Percentiles rank a stretch among this genome's conserved stretches.
These are phyloP conservation scores for Kwoniella shivajii DNA, from an alignment of 1,284 basidiomycete species.

Conservation along the genomic window DNA sequence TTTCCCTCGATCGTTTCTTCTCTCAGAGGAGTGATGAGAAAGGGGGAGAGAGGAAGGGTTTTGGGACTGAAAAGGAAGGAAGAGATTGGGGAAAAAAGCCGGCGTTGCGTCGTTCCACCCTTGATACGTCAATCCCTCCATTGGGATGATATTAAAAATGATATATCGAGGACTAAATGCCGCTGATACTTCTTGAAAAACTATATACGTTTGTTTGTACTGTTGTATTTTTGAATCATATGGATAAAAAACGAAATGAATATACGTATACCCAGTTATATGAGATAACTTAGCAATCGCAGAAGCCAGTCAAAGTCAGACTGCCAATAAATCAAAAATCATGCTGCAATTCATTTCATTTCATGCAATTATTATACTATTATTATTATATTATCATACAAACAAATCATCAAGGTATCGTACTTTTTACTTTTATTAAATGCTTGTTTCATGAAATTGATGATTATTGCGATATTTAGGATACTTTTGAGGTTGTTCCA, in stretches of 20 bases:
- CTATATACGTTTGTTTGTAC: neutral
- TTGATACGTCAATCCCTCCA: conserved; percentile 23
- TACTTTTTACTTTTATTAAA: no score
- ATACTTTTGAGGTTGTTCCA: neutral
- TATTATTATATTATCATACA: no score
- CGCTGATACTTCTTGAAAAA: conserved; percentile 23
- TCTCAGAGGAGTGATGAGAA: neutral
- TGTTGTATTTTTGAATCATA: neutral
- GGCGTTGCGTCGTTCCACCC: conserved; percentile 40
- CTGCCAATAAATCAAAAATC: no score
- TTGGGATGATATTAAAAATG: conserved; percentile 12
- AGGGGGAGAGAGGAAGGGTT: neutral
- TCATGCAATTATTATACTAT: no score
- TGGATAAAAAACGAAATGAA: no score
- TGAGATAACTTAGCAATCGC: no score
- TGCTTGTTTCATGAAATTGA: no score
- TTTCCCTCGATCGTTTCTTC: neutral
- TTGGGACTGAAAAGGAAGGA: neutral
- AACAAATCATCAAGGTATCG: no score
- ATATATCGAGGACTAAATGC: conserved; percentile 41
- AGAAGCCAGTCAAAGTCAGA: no score
- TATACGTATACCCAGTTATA: no score
- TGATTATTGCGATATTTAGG: no score
- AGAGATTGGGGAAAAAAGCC: conserved; percentile 10
- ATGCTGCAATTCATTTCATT: no score